These are phyloP conservation scores for Xylariaceae sp. DNA, from an alignment of 2,329 filamentous ascomycete genomes.

Conservation along the genomic window DNA sequence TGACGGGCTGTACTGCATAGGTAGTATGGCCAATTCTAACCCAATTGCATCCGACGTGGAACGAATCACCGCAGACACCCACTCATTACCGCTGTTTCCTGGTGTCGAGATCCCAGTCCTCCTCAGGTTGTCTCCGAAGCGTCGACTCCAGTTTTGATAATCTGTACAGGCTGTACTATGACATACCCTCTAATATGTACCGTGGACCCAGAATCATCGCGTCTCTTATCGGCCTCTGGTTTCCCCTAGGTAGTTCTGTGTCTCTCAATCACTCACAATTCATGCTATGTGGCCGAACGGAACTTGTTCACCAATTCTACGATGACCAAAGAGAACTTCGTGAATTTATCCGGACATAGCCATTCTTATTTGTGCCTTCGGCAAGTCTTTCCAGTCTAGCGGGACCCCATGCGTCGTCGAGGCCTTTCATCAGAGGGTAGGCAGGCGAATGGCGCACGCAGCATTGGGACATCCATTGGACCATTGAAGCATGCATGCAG, in stretches of 20 bases:
- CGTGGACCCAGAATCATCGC: neutral
- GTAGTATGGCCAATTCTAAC: constrained; percentile 21
- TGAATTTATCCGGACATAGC: neutral
- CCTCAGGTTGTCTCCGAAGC: constrained; percentile 5
- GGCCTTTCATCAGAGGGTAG: neutral
- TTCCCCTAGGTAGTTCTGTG: neutral
- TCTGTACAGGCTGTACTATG: neutral
- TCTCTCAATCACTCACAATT: neutral
- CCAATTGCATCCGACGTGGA: constrained; percentile 24
- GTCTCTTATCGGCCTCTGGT: neutral
- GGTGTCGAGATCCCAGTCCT: constrained; percentile 3
- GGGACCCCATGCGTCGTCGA: neutral
- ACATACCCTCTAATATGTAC: no score
- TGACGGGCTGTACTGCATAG: constrained; percentile 5
- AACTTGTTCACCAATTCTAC: neutral
- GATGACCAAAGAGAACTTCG: neutral
- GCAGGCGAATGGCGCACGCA: constrained; percentile 6
- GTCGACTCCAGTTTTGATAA: neutral
- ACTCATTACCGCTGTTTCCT: constrained; percentile 4
- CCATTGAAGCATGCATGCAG: constrained; percentile 16
- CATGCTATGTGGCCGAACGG: neutral
- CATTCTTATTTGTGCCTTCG: neutral
- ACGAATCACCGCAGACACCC: constrained; percentile 24
- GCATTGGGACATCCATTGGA: no score
- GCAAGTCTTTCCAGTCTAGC: neutral